Percentiles rank a stretch among this genome's conserved stretches.
Conservation (phyloP, 306 rosid genomes). For the Hippophae tibetana region DNA sequence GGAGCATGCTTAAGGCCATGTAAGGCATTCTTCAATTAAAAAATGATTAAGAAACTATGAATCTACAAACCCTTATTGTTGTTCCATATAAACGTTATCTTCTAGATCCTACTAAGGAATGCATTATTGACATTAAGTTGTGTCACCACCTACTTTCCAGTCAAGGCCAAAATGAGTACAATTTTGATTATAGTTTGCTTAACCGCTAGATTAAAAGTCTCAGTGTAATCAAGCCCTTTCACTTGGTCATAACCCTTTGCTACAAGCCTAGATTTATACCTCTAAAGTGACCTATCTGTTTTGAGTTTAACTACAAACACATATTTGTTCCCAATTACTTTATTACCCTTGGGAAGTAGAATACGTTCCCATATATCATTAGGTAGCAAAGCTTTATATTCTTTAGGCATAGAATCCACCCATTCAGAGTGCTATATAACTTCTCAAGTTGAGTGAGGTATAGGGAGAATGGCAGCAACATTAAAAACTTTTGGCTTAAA, state of each 20-base stretch:
- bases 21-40: background rate
- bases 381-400: background rate
- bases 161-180: background rate
- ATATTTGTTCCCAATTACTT: background rate
- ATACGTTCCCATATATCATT: background rate
- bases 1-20: background rate
- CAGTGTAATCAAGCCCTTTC: background rate
- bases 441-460: too few species aligned
- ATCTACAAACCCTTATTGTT: background rate
- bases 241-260: background rate
- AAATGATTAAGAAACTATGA: fast-evolving
- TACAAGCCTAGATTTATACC: background rate
- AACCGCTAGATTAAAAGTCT: background rate
- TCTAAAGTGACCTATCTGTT: background rate
- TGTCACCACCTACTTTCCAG: background rate
- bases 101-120: background rate
- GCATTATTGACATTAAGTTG: background rate
- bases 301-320: background rate
- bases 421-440: background rate
- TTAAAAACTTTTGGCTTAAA: too few species aligned
- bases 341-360: background rate
- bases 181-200: background rate
- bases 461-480: too few species aligned
- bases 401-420: background rate
- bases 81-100: background rate